Conservation (phyloP, 441 rosid species). For the Omphalea diandra region DNA sequence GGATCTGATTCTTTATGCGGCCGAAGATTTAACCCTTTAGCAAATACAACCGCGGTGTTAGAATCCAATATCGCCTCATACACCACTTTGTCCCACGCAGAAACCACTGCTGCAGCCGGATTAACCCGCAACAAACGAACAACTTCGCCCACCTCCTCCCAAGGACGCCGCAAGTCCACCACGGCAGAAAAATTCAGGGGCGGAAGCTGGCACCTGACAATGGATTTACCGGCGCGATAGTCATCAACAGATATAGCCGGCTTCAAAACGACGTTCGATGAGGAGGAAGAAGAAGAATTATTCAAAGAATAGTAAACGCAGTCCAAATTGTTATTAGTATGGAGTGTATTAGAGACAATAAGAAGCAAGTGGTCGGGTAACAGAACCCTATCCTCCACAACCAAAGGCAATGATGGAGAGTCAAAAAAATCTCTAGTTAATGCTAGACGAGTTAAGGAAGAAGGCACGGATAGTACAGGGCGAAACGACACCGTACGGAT, state of each 20-base stretch:
- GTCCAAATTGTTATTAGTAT: slow-evolving; percentile 33
- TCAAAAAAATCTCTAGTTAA: slow-evolving; percentile 38
- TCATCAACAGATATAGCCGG: slow-evolving; percentile 57
- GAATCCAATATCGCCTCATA: slow-evolving; percentile 77
- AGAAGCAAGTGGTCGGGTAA: slow-evolving; percentile 76
- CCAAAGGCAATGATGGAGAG: slow-evolving; percentile 28
- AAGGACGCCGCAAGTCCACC: slow-evolving; percentile 49
- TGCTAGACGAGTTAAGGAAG: slow-evolving; percentile 48
- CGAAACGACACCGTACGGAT: slow-evolving; percentile 49
- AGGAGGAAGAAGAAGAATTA: slow-evolving; percentile 21
- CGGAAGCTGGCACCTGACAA: slow-evolving; percentile 73
- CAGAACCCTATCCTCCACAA: slow-evolving; percentile 54
- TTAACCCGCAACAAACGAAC: slow-evolving; percentile 25
- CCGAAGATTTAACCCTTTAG: slow-evolving; percentile 82
- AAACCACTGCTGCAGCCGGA: slow-evolving; percentile 38
- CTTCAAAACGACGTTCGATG: slow-evolving; percentile 22
- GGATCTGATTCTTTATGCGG: slow-evolving; percentile 73
- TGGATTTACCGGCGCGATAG: slow-evolving; percentile 47
- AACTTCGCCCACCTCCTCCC: slow-evolving; percentile 32
- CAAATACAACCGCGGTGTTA: slow-evolving; percentile 67
- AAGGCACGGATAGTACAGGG: slow-evolving; percentile 55
- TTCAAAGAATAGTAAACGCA: slow-evolving; percentile 52
- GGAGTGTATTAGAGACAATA: slow-evolving; percentile 41
- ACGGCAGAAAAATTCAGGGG: slow-evolving; percentile 56
- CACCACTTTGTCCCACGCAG: slow-evolving; percentile 64